phyloP scores from a whole-genome alignment of 2,329 filamentous ascomycete species.

The Botryotinia globosa region DNA sequence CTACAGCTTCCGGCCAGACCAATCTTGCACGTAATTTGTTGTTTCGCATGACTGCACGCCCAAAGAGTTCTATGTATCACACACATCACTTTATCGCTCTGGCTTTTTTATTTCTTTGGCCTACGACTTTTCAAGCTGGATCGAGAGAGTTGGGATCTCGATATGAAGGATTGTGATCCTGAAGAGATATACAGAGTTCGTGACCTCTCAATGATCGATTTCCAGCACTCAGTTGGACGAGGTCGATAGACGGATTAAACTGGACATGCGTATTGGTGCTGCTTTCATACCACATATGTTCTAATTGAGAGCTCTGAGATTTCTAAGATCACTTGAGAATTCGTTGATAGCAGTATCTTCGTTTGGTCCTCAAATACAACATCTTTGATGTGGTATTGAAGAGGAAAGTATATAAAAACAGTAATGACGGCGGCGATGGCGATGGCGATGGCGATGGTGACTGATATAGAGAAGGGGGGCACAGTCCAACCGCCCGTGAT shows the following conservation, averaged over 20 bases:
- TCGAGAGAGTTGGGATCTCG: not conserved
- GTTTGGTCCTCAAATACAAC: not conserved
- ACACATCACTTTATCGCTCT: not conserved
- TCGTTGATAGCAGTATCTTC: not conserved
- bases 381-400: not conserved
- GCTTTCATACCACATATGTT: not conserved
- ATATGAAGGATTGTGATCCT: not conserved
- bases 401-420: not conserved
- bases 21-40: not conserved
- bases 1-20: not conserved
- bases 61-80: conserved; percentile 6
- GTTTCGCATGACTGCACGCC: not conserved
- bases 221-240: not conserved
- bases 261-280: too few relatives aligned
- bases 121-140: not conserved
- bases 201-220: not conserved
- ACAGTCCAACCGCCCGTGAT: not conserved
- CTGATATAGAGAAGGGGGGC: not conserved
- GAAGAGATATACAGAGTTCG: not conserved
- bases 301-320: not conserved
- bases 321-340: not conserved
- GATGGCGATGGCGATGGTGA: not conserved
- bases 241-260: not conserved
- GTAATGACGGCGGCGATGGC: too few relatives aligned
- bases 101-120: not conserved